These are phyloP conservation scores for Pterocarpus santalinus DNA, from an alignment of 306 rosid genomes.

Conservation along the genomic window DNA sequence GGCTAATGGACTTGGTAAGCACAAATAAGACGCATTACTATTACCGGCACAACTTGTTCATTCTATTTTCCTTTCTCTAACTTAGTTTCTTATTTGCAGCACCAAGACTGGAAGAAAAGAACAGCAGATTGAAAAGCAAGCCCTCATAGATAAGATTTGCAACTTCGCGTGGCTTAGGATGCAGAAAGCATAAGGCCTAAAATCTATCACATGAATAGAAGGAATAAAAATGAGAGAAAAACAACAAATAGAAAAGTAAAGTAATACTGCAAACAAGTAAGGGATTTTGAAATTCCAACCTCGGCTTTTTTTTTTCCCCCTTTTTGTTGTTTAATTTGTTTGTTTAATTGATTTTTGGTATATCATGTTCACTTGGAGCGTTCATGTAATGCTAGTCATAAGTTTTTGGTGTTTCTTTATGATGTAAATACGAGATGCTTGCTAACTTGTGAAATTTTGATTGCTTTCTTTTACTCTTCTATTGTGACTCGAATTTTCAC, in stretches of 20 bases:
- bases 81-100: slow-evolving; percentile 58
- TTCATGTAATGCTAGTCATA: slow-evolving; percentile 11
- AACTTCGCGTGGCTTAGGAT: too few relatives aligned
- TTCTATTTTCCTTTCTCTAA: slow-evolving; percentile 12
- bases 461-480: neutral
- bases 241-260: too few relatives aligned
- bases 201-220: too few relatives aligned
- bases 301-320: too few relatives aligned
- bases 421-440: slow-evolving; percentile 59
- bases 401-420: slow-evolving; percentile 48
- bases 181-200: too few relatives aligned
- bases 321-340: too few relatives aligned
- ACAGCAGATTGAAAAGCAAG: slow-evolving; percentile 62
- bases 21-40: slow-evolving; percentile 25
- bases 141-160: slow-evolving; percentile 50
- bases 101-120: slow-evolving; percentile 74
- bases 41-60: too few relatives aligned
- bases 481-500: slow-evolving; percentile 11
- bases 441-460: slow-evolving; percentile 41
- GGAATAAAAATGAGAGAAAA: too few relatives aligned
- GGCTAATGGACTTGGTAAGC: slow-evolving; percentile 81
- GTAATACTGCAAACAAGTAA: too few relatives aligned
- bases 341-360: too few relatives aligned
- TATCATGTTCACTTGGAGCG: too few relatives aligned
- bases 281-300: too few relatives aligned